A percentile compares a stretch with the other conserved stretches of the same genome.
These are phyloP conservation scores for Dioscorea zingiberensis DNA, from an alignment of 106 monocot genomes.

Conservation along the genomic window DNA sequence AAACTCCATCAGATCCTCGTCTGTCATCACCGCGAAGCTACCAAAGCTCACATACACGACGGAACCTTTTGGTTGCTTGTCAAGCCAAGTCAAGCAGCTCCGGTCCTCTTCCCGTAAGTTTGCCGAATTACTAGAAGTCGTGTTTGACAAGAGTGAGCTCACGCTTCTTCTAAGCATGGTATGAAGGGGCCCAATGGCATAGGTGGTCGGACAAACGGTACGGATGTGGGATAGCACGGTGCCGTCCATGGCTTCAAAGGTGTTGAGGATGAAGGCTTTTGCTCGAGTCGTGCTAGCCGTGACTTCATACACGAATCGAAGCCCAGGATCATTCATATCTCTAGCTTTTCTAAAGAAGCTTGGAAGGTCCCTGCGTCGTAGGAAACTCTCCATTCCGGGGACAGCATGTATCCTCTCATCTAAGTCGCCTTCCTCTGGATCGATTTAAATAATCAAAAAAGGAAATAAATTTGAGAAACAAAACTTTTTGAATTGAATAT, in stretches of 20 bases:
- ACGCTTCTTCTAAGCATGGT: too few species aligned
- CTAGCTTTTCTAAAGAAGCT: constrained; percentile 10
- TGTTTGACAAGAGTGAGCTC: too few species aligned
- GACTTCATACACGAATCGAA: background rate
- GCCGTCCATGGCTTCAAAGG: constrained; percentile 16
- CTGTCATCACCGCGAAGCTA: constrained; percentile 25
- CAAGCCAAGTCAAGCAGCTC: constrained; percentile 20
- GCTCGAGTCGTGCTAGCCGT: background rate
- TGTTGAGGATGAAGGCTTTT: constrained; percentile 28
- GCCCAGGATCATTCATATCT: constrained; percentile 5
- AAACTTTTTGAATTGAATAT: too few species aligned
- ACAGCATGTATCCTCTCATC: constrained; percentile 20
- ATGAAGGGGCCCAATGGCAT: constrained; percentile 33
- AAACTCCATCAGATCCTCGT: constrained; percentile 30
- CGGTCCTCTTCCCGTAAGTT: constrained; percentile 12
- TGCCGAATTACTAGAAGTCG: background rate
- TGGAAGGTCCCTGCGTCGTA: constrained; percentile 44
- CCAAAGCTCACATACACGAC: constrained; percentile 55
- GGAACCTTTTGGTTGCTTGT: constrained; percentile 27
- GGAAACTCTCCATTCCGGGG: constrained; percentile 33
- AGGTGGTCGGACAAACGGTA: constrained; percentile 12
- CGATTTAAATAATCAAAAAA: background rate
- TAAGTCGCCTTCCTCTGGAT: constrained; percentile 16
- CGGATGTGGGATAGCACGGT: constrained; percentile 21
- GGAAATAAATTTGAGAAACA: too few species aligned